phyloP scores from a whole-genome alignment of 495 filamentous ascomycete species.

The Letharia columbiana region DNA sequence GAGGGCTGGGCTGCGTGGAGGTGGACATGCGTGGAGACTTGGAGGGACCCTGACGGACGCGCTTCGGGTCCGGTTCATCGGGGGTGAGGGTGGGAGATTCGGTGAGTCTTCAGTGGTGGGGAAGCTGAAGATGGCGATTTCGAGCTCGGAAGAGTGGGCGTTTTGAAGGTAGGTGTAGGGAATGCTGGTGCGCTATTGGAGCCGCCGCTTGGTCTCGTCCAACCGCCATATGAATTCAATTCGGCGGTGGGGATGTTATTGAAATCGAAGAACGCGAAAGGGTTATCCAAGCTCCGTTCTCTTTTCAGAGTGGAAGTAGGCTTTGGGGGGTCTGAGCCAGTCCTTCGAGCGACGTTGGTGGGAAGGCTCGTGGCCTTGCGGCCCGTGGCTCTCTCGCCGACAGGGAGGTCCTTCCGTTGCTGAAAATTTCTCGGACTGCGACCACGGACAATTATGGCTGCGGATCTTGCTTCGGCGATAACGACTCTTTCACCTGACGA shows the following conservation, averaged over 20 bases:
- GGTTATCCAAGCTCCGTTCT: conserved; percentile 23
- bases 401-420: conserved; percentile 64
- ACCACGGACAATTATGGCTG: conserved; percentile 68
- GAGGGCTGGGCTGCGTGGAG: background rate
- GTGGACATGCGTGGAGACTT: background rate
- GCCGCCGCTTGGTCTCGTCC: conserved; percentile 33
- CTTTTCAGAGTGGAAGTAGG: conserved; percentile 47
- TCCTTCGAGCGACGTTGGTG: conserved; percentile 36
- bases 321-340: conserved; percentile 39
- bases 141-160: conserved; percentile 19
- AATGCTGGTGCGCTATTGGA: conserved; percentile 27
- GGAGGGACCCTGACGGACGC: background rate
- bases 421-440: conserved; percentile 75
- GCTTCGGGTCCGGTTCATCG: background rate
- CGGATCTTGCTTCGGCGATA: conserved; percentile 62
- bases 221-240: conserved; percentile 23
- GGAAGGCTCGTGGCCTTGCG: conserved; percentile 39
- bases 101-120: conserved; percentile 9
- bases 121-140: conserved; percentile 37
- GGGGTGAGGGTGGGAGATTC: background rate
- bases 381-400: conserved; percentile 63
- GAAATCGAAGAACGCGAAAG: conserved; percentile 23
- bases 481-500: conserved; percentile 59
- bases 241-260: conserved; percentile 18
- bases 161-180: conserved; percentile 34